These are phyloP conservation scores for Phaeosphaeria sp. DNA, from an alignment of 2,329 filamentous ascomycete species.

Conservation along the genomic window DNA sequence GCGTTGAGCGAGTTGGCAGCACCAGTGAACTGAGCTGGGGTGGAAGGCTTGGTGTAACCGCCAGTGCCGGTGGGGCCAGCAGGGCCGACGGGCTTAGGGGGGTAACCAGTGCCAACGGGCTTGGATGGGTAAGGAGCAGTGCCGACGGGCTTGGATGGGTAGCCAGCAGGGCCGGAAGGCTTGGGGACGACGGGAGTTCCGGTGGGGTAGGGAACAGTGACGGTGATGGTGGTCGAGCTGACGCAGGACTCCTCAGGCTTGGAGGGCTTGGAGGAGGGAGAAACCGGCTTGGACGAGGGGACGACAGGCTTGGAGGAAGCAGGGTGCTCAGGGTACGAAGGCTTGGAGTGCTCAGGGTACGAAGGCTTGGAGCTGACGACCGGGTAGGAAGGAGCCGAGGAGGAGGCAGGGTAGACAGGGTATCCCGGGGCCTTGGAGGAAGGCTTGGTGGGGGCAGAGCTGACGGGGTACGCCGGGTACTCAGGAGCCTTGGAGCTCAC, in stretches of 20 bases:
- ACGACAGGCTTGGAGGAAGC: slow-evolving; percentile 1
- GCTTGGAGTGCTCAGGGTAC: slow-evolving; percentile 5
- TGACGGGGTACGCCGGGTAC: slow-evolving; percentile 11
- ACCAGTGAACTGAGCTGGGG: slow-evolving; percentile 46
- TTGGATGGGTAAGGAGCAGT: slow-evolving; percentile 21
- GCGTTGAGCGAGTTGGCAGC: slow-evolving; percentile 46
- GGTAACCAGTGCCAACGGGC: slow-evolving; percentile 31
- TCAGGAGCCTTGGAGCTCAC: slow-evolving; percentile 13
- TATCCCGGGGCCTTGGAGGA: slow-evolving; percentile 13
- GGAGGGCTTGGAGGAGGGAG: slow-evolving; percentile 9
- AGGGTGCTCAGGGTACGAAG: slow-evolving; percentile 7
- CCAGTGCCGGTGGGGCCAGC: slow-evolving; percentile 31
- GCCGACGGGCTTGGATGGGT: slow-evolving; percentile 22
- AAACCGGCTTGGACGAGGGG: slow-evolving; percentile 7
- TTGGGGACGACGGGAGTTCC: slow-evolving; percentile 41
- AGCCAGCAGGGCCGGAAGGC: slow-evolving; percentile 28
- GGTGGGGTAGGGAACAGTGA: slow-evolving; percentile 51
- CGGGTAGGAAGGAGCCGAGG: neutral
- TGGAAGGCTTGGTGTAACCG: slow-evolving; percentile 38
- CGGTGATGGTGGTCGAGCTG: slow-evolving; percentile 51
- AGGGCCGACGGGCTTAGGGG: slow-evolving; percentile 16
- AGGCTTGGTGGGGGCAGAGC: slow-evolving; percentile 4
- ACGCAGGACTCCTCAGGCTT: slow-evolving; percentile 37
- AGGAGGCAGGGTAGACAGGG: slow-evolving; percentile 13
- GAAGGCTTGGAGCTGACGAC: slow-evolving; percentile 10